A percentile compares a stretch with the other conserved stretches of the same genome.
Evolutionary conservation across 805 yeast genomes (phyloP).

Genomic region (Ogataea polymorpha): DNA sequence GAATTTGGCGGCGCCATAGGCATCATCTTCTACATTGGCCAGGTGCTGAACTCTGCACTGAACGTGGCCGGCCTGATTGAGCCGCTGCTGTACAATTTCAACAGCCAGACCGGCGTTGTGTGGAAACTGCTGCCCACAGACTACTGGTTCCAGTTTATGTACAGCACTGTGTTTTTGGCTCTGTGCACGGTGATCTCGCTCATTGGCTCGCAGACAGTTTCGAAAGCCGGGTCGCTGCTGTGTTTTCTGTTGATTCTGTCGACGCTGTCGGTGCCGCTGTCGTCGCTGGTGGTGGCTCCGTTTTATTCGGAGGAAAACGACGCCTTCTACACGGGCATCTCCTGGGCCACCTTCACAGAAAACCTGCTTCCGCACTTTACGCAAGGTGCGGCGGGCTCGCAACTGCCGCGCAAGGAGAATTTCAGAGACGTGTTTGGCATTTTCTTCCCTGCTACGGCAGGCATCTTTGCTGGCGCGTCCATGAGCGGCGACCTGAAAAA

Average conservation of each 20-base stretch:
- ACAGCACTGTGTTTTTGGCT: conserved; percentile 68
- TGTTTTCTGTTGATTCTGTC: conserved; percentile 66
- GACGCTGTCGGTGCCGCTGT: conserved; percentile 78
- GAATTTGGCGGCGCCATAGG: conserved; percentile 99
- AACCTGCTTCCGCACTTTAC: conserved; percentile 83
- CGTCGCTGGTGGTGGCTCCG: conserved; percentile 64
- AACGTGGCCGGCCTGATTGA: conserved; percentile 95
- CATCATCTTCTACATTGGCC: conserved; percentile 89
- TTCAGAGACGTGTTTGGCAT: conserved; percentile 88
- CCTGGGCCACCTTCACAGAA: conserved; percentile 59
- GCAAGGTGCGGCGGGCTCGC: conserved; percentile 89
- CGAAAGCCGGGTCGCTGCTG: conserved; percentile 74
- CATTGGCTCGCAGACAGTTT: conserved; percentile 77
- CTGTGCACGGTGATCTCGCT: conserved; percentile 73
- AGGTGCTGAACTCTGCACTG: conserved; percentile 84
- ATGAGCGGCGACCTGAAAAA: conserved; percentile 91
- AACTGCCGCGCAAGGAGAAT: conserved; percentile 57
- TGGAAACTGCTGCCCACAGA: conserved; percentile 58
- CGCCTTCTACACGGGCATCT: conserved; percentile 63
- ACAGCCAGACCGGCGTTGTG: conserved; percentile 54
- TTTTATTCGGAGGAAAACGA: conserved; percentile 52
- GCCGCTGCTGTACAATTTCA: conserved; percentile 81
- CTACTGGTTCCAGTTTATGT: conserved; percentile 62
- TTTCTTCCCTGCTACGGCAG: conserved; percentile 97
- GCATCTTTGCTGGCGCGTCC: conserved; percentile 97